Base-by-base conservation (phyloP, 2,329 filamentous ascomycete species). In the Plectosphaerella cucumerina region DNA sequence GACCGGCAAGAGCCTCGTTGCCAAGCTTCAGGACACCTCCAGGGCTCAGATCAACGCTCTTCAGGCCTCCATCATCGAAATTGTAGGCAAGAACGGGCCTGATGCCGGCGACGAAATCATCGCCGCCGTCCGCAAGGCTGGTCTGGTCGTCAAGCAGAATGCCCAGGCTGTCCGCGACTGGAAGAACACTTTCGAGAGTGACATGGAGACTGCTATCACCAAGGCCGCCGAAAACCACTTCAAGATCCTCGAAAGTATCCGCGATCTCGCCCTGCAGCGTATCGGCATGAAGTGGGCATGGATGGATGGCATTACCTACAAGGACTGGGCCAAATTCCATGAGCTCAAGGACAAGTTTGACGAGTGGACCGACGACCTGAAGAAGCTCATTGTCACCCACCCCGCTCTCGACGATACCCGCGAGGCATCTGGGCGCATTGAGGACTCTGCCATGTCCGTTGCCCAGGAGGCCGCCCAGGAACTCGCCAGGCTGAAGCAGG, bases 271-370 rank as follows among this genome's bases (percentile, higher is more conserved):
- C 6, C 78, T 97, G 33, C 90, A 96, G 65, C 90, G 95, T 66
- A 90, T 97, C 49, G 92, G 92, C 51, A 93, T 95, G 84, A 83
- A 82, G 63, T 99, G 94, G 92, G 91, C 93, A 12, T 96, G 90
- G 86, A 94, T 91, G 72, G 91, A 97, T 52, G 90, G 90, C 31
- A 82, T 99, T 54, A 96, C 93, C 2, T 97, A 99, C 76, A 92
- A 95, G 67, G 91, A 99, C 67, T 99, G 94, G 94, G 84, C 87
- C 53, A 94, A 93, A 66, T 99, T 96, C 64, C 91, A 97, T 66
- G 84, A 89, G 53, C 76, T 99, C 52, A 95, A 89, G 72, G 82
- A 81, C 49, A 86, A 88, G 12, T 89, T 97, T 48, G 85, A 87
- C 45, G 84, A 90, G 61, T 97, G 93, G 91, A 87, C 89, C 50